phyloP scores from a whole-genome alignment of 306 rosid species.

The Quercus glauca region DNA sequence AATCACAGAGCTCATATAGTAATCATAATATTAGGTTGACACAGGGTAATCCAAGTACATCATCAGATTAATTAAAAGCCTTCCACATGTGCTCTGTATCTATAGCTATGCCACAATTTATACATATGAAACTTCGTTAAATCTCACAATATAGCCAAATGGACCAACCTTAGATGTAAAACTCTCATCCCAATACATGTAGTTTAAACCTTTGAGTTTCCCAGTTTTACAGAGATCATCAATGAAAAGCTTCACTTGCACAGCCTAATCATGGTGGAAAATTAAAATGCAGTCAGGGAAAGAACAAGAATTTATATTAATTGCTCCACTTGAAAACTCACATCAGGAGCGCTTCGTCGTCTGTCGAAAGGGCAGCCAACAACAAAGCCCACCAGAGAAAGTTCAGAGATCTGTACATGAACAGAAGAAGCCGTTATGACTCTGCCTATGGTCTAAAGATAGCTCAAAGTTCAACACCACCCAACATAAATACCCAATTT shows the following conservation, averaged over 20 bases:
- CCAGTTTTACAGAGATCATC: conserved; percentile 52
- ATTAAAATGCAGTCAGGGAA: not conserved
- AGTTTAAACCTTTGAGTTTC: conserved; percentile 51
- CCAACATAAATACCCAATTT: not conserved
- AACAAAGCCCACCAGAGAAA: conserved; percentile 63
- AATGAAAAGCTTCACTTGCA: conserved; percentile 55
- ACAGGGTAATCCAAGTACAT: not conserved
- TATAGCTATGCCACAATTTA: not conserved
- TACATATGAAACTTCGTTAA: not conserved
- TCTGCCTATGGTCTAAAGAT: conserved; percentile 1
- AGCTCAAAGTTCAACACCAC: conserved; percentile 1
- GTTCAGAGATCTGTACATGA: conserved; percentile 57
- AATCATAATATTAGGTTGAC: not conserved
- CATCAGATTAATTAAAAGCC: not conserved
- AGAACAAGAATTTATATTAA: conserved; percentile 3
- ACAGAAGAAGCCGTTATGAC: conserved; percentile 17
- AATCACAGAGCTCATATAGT: not conserved
- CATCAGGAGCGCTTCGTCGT: conserved; percentile 30
- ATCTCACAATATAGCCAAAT: conserved; percentile 1
- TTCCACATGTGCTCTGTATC: not conserved
- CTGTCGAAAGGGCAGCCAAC: conserved; percentile 60
- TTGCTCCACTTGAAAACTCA: conserved; percentile 25
- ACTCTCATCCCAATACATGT: conserved; percentile 79
- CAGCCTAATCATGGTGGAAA: conserved; percentile 41
- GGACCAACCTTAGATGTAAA: conserved; percentile 69